Base-by-base conservation (phyloP, 805 yeast species). In the Metschnikowia koreensis region DNA sequence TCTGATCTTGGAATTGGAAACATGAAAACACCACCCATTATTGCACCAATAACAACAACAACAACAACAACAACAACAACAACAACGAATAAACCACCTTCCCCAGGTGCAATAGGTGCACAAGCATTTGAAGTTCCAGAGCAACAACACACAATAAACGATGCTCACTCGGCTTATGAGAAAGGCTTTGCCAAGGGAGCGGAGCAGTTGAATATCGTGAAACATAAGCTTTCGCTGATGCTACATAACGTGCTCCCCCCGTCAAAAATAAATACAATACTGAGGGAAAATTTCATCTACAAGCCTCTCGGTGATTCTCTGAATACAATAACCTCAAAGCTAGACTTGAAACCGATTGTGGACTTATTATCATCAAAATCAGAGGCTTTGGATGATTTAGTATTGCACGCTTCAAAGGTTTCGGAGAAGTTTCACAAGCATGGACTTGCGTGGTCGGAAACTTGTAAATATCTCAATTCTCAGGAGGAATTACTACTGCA, bases 141-240 rank as follows among this genome's bases (percentile, higher is more conserved):
- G 11, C 29, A 39, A 22, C 10, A 31, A 13, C n/a, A 9, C 12
- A 31, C 10, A 9, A 10, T 31, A 12, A 38, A 17, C 31, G 31
- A 29, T 41, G 65, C 62, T 1, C 61, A 62, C 13, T 55, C 66
- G 1, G 66, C 77, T 0, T 74, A 64, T 48, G 69, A 69, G 27
- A 60, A 58, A 41, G 79, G 79, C 6, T 73, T 60, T 47, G 64
- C 60, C 8, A 64, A 58, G 41, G 79, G 78, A 0, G 51, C 68
- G 3, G 54, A 65, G 33, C 69, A 63, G 54, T 63, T 74, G 6
- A 59, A 50, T 5, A 51, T 51, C 6, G 53, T 71, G 13, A 67
- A 62, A 15, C 50, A 46, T 15, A 46, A 50, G 12, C 31, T 62
- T 10, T 40, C 50, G 7, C 34, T 27, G 7, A 38, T 55, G 7